Conservation (phyloP, 2,329 filamentous ascomycete genomes). For the Fusarium nodosum region DNA sequence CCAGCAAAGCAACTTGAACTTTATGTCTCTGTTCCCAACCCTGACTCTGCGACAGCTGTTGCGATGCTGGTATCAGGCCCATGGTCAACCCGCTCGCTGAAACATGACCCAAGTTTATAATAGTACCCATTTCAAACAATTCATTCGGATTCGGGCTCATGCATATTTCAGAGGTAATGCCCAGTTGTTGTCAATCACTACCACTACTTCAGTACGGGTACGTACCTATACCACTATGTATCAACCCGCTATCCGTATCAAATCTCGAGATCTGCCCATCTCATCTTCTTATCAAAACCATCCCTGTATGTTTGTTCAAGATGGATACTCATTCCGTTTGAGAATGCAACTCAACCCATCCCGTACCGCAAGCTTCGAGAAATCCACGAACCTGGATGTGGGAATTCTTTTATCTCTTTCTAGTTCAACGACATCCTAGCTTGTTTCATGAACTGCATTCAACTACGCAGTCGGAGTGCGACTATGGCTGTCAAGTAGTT, state of each 20-base stretch:
- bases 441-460: slow-evolving; percentile 16
- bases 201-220: background rate
- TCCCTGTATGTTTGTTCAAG: slow-evolving; percentile 33
- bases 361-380: slow-evolving; percentile 17
- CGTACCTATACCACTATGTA: background rate
- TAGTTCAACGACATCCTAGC: slow-evolving; percentile 15
- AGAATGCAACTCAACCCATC: slow-evolving; percentile 18
- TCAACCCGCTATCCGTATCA: slow-evolving; percentile 6
- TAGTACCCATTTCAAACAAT: background rate
- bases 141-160: background rate
- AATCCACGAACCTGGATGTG: slow-evolving; percentile 48
- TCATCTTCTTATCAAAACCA: slow-evolving; percentile 39
- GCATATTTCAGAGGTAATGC: slow-evolving; percentile 1
- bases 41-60: slow-evolving; percentile 32
- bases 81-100: slow-evolving; percentile 16
- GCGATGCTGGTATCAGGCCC: slow-evolving; percentile 16
- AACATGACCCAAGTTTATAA: slow-evolving; percentile 13
- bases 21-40: slow-evolving; percentile 5
- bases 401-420: slow-evolving; percentile 31
- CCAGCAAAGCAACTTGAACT: background rate
- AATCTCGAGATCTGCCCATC: slow-evolving; percentile 47
- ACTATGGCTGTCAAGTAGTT: background rate
- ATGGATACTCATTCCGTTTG: slow-evolving; percentile 40
- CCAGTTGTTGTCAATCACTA: background rate
- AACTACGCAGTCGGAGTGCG: background rate